Percentiles rank a stretch among this genome's conserved stretches.
Conservation (phyloP, 2,329 filamentous ascomycete genomes). For the Coniochaeta ligniaria region DNA sequence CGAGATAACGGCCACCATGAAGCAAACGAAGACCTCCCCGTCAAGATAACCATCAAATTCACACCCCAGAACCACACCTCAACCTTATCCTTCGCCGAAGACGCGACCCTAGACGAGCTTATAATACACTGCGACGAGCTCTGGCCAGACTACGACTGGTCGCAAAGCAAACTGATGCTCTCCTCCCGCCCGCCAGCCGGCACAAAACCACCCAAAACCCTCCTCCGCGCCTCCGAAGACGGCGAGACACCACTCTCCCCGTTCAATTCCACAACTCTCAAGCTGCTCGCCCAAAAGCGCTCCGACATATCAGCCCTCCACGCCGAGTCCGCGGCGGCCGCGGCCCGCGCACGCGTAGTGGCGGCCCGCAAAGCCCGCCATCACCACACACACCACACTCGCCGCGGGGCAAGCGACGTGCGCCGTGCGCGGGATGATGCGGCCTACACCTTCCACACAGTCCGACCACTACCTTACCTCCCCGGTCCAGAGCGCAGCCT, state of each 20-base stretch:
- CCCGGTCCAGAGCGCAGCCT: constrained; percentile 67
- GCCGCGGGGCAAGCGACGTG: constrained; percentile 13
- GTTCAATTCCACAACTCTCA: constrained; percentile 17
- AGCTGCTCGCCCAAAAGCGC: constrained; percentile 20
- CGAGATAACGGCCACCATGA: background rate
- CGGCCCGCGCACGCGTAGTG: constrained; percentile 2
- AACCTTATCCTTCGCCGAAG: constrained; percentile 4
- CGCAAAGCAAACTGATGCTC: constrained; percentile 17
- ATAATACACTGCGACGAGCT: constrained; percentile 8
- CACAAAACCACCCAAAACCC: constrained; percentile 8
- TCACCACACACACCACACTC: constrained; percentile 4
- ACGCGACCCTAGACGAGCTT: constrained; percentile 10
- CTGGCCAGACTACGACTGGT: constrained; percentile 12
- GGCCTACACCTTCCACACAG: constrained; percentile 72
- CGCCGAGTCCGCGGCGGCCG: constrained; percentile 6
- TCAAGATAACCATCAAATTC: constrained; percentile 11
- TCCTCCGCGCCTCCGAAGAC: constrained; percentile 19
- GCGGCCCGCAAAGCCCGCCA: constrained; percentile 6
- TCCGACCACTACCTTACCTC: constrained; percentile 70
- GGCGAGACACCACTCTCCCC: constrained; percentile 12
- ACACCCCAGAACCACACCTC: constrained; percentile 7
- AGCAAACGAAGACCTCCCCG: background rate
- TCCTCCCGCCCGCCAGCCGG: constrained; percentile 7
- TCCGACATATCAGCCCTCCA: constrained; percentile 16
- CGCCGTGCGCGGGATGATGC: constrained; percentile 43